Base-by-base conservation (phyloP, 345 rosid genomes). In the Kandelia obovata region DNA sequence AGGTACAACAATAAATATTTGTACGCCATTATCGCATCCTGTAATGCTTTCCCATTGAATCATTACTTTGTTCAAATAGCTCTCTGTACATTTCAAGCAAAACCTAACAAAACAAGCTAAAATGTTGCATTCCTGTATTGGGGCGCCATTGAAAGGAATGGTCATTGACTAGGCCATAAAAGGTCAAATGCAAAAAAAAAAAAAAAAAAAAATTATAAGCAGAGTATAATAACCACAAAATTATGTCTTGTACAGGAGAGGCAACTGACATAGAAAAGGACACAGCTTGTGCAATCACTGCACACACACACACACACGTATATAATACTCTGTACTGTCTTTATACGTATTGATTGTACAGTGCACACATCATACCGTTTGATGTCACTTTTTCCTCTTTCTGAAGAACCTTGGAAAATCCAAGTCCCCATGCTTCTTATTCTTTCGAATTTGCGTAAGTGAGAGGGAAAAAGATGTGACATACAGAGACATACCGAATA, bases 401-500 rank as follows among this genome's bases (percentile, higher is more conserved):
- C 32, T 2, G 4, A 20, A 19, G 39, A 27, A n/a, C 19, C 43
- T 37, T 37, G 26, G 66, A 73, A 75, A 82, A 64, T 69, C 64
- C 75, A 75, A 64, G 70, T 74, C 67, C 79, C 74, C 53, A 67
- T 71, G 76, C 76, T 58, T 30, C 43, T 70, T 53, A 70, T 72
- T 73, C 76, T 67, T 75, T 80, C 73, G 13, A 66, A 53, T 71
- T 81, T 70, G 73, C 79, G 84, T 83, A 71, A 64, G 30, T 55
- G 65, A 81, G 82, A 76, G 39, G 87, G 67, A 67, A 79, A 84
- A 76, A 80, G 78, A 81, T 72, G 71, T 71, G 84, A 68, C 66
- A 78, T 71, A 78, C 75, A 26, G 43, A 58, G 6, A 58, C 25
- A 20, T 51, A 34, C 7, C 46, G 39, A 51, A 16, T 21, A 30